Percentiles rank a stretch among this genome's conserved stretches.
These are phyloP conservation scores for Ophiostoma ulmi DNA, from an alignment of 2,329 filamentous ascomycete species.

Conservation along the genomic window DNA sequence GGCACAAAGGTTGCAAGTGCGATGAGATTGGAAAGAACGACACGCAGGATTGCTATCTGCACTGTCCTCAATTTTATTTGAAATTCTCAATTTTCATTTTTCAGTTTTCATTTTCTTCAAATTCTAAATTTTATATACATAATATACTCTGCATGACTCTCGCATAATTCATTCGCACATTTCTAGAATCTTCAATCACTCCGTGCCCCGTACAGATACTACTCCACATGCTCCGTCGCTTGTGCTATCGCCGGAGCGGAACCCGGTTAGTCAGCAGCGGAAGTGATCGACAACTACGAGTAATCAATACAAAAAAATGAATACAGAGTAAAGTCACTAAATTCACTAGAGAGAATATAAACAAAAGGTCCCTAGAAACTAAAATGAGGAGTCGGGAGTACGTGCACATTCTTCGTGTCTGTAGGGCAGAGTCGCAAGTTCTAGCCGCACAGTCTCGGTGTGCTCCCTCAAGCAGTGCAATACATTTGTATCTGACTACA, in stretches of 20 bases:
- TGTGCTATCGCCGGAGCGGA: background rate
- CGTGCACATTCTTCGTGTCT: background rate
- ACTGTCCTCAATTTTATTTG: background rate
- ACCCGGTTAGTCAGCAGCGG: background rate
- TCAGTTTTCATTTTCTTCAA: too few relatives aligned
- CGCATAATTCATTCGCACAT: background rate
- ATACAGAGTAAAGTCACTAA: background rate
- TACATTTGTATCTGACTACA: too few relatives aligned
- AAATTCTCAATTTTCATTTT: background rate
- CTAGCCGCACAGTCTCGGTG: too few relatives aligned
- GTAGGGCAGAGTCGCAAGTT: background rate
- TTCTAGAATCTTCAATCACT: too few relatives aligned
- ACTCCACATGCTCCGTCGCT: background rate
- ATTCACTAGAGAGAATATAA: background rate
- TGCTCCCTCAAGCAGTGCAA: background rate
- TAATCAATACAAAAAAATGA: background rate
- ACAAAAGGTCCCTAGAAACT: background rate
- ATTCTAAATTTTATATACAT: too few relatives aligned
- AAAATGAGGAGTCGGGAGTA: background rate
- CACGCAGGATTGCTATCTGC: background rate
- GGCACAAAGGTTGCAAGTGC: background rate
- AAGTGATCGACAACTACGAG: background rate
- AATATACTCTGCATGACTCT: too few relatives aligned
- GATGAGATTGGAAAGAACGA: too few relatives aligned
- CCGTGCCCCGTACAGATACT: too few relatives aligned